phyloP scores from a whole-genome alignment of 495 filamentous ascomycete species.

The Penicillium chermesinum region DNA sequence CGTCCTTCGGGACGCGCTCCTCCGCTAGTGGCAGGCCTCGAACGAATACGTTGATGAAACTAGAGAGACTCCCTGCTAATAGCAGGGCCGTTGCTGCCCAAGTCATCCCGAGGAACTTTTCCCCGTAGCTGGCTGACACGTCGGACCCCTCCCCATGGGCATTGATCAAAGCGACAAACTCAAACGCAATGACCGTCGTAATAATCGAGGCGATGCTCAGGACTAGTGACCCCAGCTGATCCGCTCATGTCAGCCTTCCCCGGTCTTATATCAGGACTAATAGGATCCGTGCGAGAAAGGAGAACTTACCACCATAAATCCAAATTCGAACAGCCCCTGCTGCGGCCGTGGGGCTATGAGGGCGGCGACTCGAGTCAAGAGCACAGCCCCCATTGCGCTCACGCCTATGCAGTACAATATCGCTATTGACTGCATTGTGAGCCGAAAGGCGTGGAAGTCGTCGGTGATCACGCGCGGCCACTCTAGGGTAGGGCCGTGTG shows the following conservation, averaged over 20 bases:
- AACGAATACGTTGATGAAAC: constrained; percentile 26
- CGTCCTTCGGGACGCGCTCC: constrained; percentile 12
- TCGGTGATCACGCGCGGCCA: constrained; percentile 60
- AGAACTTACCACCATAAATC: constrained; percentile 29
- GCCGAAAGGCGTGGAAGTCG: constrained; percentile 48
- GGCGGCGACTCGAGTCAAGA: constrained; percentile 36
- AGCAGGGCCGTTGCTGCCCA: constrained; percentile 53
- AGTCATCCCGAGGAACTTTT: constrained; percentile 54
- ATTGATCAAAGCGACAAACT: constrained; percentile 54
- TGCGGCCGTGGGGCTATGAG: constrained; percentile 7
- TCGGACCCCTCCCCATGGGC: constrained; percentile 51
- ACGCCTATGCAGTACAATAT: constrained; percentile 62
- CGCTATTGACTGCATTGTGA: constrained; percentile 50
- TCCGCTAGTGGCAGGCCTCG: constrained; percentile 11
- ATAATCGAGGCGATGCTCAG: constrained; percentile 59
- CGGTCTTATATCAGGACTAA: not conserved
- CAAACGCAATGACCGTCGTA: constrained; percentile 54
- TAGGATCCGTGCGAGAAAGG: constrained; percentile 2
- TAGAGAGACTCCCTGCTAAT: constrained; percentile 32
- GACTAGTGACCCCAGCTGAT: constrained; percentile 42
- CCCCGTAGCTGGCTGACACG: constrained; percentile 48
- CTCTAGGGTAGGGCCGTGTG: constrained; percentile 51
- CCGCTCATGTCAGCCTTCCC: not conserved
- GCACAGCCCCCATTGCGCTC: constrained; percentile 49
- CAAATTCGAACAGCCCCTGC: constrained; percentile 24